These are phyloP conservation scores for Backusella psychrophila DNA, from an alignment of 192 early-diverging fungal genomes.

Conservation along the genomic window DNA sequence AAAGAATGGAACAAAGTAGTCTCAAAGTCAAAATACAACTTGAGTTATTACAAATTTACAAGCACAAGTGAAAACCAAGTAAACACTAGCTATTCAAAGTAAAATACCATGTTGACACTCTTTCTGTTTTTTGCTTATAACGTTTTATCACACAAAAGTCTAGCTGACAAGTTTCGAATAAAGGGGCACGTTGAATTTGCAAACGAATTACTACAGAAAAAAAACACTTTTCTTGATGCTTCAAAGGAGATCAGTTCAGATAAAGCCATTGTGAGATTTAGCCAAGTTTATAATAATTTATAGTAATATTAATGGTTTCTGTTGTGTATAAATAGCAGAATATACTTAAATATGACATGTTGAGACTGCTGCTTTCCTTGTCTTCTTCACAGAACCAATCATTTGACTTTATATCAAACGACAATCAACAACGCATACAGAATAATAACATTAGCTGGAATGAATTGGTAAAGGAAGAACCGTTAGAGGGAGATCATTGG, in stretches of 20 bases:
- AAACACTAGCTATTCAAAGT: slow-evolving; percentile 6
- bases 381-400: background rate
- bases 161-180: slow-evolving; percentile 17
- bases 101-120: background rate
- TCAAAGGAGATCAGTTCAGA: background rate
- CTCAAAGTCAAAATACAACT: slow-evolving; percentile 1
- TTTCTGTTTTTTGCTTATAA: background rate
- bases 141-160: background rate
- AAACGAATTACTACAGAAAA: background rate
- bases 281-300: no score
- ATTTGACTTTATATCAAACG: background rate
- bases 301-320: background rate
- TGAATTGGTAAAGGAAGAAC: slow-evolving; percentile 33
- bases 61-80: slow-evolving; percentile 22
- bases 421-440: background rate
- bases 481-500: slow-evolving; percentile 39
- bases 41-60: slow-evolving; percentile 14
- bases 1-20: slow-evolving; percentile 5
- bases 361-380: slow-evolving; percentile 7
- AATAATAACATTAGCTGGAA: slow-evolving; percentile 19
- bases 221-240: background rate
- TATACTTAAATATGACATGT: slow-evolving; percentile 19
- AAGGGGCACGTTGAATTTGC: slow-evolving; percentile 12
- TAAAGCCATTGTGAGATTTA: background rate
- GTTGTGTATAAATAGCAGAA: background rate